A percentile compares a stretch with the other conserved stretches of the same genome.
Evolutionary conservation across 371 early-diverging fungal genomes (phyloP).

Genomic region (Actinomortierella ambigua): DNA sequence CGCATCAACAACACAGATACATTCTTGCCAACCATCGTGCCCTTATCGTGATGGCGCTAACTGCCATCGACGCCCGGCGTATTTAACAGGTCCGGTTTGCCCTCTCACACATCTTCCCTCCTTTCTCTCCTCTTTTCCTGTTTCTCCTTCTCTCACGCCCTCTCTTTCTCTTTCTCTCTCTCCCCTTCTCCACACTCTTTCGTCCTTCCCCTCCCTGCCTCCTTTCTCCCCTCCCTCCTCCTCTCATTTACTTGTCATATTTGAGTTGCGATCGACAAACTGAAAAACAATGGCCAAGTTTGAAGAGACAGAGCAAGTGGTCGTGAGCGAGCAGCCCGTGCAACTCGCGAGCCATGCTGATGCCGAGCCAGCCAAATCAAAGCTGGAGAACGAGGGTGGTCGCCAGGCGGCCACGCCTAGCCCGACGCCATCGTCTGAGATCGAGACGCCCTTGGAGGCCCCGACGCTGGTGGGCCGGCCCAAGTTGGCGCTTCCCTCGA

Average conservation of each 20-base stretch:
- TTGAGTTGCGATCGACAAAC: too few relatives aligned
- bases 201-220: not conserved
- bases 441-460: not conserved
- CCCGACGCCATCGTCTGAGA: not conserved
- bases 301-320: not conserved
- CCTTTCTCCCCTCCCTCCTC: not conserved
- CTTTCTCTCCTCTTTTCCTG: not conserved
- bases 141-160: slow-evolving; percentile 1
- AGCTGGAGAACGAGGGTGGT: not conserved
- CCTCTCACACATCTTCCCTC: not conserved
- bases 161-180: not conserved
- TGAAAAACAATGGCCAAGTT: not conserved
- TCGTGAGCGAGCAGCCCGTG: not conserved
- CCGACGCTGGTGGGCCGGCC: not conserved
- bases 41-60: too few relatives aligned
- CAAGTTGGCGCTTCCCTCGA: slow-evolving; percentile 22
- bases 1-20: too few relatives aligned
- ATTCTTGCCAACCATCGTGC: too few relatives aligned
- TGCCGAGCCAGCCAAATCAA: too few relatives aligned
- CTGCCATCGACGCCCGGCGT: too few relatives aligned
- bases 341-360: not conserved
- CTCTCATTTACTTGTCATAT: not conserved
- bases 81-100: not conserved
- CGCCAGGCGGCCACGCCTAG: not conserved
- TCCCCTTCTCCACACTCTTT: not conserved